Conservation (phyloP, 371 early-diverging fungal species). For the Dichotomocladium elegans region DNA sequence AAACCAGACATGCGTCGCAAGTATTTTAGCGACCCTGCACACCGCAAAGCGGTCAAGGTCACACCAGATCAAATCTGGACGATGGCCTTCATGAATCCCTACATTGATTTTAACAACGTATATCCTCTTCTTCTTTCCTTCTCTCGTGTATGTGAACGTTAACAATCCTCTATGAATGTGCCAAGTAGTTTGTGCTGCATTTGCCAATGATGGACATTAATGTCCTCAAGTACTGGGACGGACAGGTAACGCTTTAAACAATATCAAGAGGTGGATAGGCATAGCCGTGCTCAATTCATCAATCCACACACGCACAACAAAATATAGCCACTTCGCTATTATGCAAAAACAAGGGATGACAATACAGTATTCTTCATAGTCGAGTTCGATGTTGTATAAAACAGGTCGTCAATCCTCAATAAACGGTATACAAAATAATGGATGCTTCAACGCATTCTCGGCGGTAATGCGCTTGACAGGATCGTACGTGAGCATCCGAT, state of each 20-base stretch:
- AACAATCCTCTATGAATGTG: no score
- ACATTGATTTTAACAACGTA: constrained; percentile 52
- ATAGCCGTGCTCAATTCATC: no score
- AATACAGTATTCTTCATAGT: constrained; percentile 52
- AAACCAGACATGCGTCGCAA: constrained; percentile 36
- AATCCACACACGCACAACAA: no score
- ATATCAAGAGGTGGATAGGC: no score
- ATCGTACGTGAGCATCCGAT: constrained; percentile 75
- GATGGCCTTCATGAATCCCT: constrained; percentile 69
- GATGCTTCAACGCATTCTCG: constrained; percentile 70
- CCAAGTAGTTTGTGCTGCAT: constrained; percentile 37
- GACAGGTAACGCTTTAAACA: constrained; percentile 44
- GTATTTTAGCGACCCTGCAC: constrained; percentile 18
- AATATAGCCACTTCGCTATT: constrained; percentile 53
- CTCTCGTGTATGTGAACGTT: neutral
- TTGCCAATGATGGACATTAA: constrained; percentile 63
- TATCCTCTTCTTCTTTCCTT: neutral
- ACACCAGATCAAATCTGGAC: constrained; percentile 51
- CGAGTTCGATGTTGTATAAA: constrained; percentile 39
- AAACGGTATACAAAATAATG: constrained; percentile 56
- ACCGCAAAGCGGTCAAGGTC: constrained; percentile 34
- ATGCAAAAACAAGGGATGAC: constrained; percentile 47
- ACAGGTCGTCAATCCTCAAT: neutral
- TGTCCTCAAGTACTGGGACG: constrained; percentile 63
- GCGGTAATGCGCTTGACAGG: constrained; percentile 82